Percentiles rank a stretch among this genome's conserved stretches.
phyloP scores from a whole-genome alignment of 202 grass and related monocot genomes.

The Carex arenaria region DNA sequence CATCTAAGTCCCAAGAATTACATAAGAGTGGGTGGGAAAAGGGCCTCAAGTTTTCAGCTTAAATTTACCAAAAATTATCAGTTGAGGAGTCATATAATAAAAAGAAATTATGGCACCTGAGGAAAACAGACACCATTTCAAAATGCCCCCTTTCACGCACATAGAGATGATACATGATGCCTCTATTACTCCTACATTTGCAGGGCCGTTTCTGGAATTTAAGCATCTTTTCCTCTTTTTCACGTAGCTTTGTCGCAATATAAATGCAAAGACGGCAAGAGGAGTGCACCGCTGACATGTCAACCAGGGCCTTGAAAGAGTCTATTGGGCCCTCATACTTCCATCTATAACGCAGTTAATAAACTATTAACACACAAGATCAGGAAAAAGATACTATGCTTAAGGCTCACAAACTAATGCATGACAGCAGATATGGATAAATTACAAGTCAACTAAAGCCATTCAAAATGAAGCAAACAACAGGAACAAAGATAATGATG shows the following conservation, averaged over 20 bases:
- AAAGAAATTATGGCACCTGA: slow-evolving; percentile 28
- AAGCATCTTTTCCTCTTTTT: slow-evolving; percentile 29
- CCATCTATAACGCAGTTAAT: slow-evolving; percentile 30
- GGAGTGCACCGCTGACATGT: slow-evolving; percentile 43
- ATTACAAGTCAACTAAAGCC: background rate
- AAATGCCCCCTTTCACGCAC: slow-evolving; percentile 47
- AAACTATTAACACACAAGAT: slow-evolving; percentile 13
- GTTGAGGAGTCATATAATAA: background rate
- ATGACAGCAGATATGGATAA: background rate
- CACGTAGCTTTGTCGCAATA: slow-evolving; percentile 36
- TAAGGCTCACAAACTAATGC: background rate
- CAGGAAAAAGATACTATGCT: background rate
- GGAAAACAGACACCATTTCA: slow-evolving; percentile 34
- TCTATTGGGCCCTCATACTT: slow-evolving; percentile 40
- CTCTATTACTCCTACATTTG: slow-evolving; percentile 34
- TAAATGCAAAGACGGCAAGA: slow-evolving; percentile 48
- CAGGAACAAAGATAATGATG: background rate
- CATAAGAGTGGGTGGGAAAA: background rate
- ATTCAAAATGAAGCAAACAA: background rate
- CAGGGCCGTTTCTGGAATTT: slow-evolving; percentile 38
- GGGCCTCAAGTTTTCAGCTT: background rate
- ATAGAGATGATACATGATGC: slow-evolving; percentile 31
- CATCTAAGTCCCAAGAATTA: background rate
- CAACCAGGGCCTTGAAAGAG: slow-evolving; percentile 44
- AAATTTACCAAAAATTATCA: background rate